Base-by-base conservation (phyloP, 192 early-diverging fungal genomes). In the Coemansia erecta region DNA sequence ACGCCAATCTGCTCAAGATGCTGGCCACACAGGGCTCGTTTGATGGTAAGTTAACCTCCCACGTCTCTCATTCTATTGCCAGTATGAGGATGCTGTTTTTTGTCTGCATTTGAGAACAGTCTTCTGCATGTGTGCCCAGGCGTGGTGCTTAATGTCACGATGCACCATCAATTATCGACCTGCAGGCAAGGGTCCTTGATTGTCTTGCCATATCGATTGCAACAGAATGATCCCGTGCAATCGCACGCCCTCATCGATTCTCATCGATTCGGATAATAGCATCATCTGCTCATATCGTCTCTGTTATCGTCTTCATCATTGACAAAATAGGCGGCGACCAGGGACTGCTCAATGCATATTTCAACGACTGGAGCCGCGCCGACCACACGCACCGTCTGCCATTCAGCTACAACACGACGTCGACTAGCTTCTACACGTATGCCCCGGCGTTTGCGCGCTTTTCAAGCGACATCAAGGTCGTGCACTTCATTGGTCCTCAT, bases 321-420 rank as follows among this genome's bases (percentile, higher is more conserved):
- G 28, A 31, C 28, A 31, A n/a, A n/a, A n/a, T 77, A 77, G 93
- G 94, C 46, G 94, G 89, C 18, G 95, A 98, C 60, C 95, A 98
- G 69, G 95, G 95, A 2, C 66, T 98, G 13, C 81, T 98, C 17
- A 98, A 98, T 70, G 73, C 70, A 11, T 96, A 88, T 64, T 95
- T 95, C 68, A 66, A 58, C 19, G 74, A 81, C 18, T 98, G 94
- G 94, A 83, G 85, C n/a, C 81, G 69, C 24, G 74, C 74, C 37
- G 63, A 81, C 47, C 64, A 85, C 64, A 66, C 80, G 26, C 68
- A 84, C 47, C 81, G 94, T 22, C 61, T 98, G 35, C 92, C 95
- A 0, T 98, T 98, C 63, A 82, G 82, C 23, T 95, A 86, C 81
- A 98, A 98, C 60, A 63, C 76, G 2, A 70, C 65, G 0, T 57